Base-by-base conservation (phyloP, 2,329 filamentous ascomycete species). In the Magnaporthiopsis rhizophila region DNA sequence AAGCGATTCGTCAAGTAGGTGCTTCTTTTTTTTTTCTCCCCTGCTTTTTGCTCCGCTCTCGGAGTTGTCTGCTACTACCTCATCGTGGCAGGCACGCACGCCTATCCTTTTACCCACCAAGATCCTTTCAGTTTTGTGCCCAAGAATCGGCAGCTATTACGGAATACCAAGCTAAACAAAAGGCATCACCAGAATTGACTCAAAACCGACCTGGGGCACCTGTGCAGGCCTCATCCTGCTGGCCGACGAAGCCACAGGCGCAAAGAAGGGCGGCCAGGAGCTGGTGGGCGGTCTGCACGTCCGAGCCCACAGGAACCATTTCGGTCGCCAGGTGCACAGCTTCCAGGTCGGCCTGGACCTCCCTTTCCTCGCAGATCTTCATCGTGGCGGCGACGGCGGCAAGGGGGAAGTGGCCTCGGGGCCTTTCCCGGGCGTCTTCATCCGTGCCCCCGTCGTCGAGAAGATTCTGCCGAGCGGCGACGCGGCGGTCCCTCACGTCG, bases 171-270 rank as follows among this genome's bases (percentile, higher is more conserved):
- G 34, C 34, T 36, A 36, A 36, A 36, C 11, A 3, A 36, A 36
- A 12, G 11, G 11, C 2, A 21, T 30, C 8, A 12, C 26, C n/a
- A 30, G 45, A 36, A 34, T 32, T 63, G 59, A 67, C 65, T 59
- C 64, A 66, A 66, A 90, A 70, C 93, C 93, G 13, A 91, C 90
- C 30, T 99, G 94, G 94, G 95, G 95, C 65, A 98, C 95, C 26
- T 99, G 95, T 75, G 95, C 95, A 15, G 95, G 95, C 12, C 83
- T 98, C 65, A 97, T 99, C 69, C 80, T 98, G 61, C 87, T 99
- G 62, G 89, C 92, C 2, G 90, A 97, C 72, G 87, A 89, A 65
- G 94, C 92, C 62, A 96, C 94, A 74, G 86, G 89, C 67, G 92
- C 91, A 53, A 98, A 97, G 74, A 88, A 90, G 71, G 92, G 92